Base-by-base conservation (phyloP, 257 asterid species). In the Nyctanthes arbortristis region DNA sequence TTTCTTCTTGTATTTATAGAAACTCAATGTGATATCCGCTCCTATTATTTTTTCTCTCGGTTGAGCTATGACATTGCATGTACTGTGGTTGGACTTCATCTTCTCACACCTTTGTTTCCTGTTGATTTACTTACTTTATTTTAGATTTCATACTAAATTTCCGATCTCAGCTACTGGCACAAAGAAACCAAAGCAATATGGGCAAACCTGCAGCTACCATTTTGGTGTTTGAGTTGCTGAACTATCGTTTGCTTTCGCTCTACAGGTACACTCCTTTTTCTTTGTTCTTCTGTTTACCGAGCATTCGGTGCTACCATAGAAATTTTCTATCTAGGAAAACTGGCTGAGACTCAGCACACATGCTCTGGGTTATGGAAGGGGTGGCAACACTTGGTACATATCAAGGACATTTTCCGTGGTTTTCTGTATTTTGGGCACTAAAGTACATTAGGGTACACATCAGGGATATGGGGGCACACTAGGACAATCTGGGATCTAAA, bases 221-320 rank as follows among this genome's bases (percentile, higher is more conserved):
- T 73, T 82, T 93, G 88, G 84, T 93, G 75, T 91, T 93, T 82
- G 99, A 93, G 80, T 86, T 93, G 78, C 77, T 93, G 74, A 93
- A 93, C 85, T 93, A 87, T 67, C 99, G 99, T 60, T 82, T 93
- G 79, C 97, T 93, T 83, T 84, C 96, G 22, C 85, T 93, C 29
- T 93, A 93, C 93, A 91, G 99, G 99, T 90, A 60, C 75, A 45
- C 56, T 9, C 5, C 10, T 18, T 74, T 70, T n/a, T 32, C 32
- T 36, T 33, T 45, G 45, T 63, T 34, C 31, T 30, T 58, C 58
- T 68, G 62, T 52, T 77, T 61, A 20, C 29, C 67, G 65, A 49
- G 58, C 56, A 31, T 33, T 18, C 58, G 20, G 29, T 30, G 22
- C 40, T 54, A 24, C 16, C n/a, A 47, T 29, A 45, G 35, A 22